A percentile compares a stretch with the other conserved stretches of the same genome.
Conservation (phyloP, 2,329 filamentous ascomycete species). For the Pseudogymnoascus sp. region DNA sequence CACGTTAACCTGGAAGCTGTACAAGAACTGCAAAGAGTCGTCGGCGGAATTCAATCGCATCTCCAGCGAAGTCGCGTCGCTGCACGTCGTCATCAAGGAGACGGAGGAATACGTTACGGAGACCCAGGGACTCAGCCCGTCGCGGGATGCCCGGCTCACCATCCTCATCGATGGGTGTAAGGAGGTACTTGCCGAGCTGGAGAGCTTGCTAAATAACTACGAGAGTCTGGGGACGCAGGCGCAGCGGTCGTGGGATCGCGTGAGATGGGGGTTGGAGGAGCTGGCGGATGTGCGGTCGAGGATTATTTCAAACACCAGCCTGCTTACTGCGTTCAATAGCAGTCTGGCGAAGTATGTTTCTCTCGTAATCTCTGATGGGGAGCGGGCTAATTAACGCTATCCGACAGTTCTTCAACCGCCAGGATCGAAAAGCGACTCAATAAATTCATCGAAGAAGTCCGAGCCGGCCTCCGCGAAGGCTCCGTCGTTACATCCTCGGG, state of each 20-base stretch:
- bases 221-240: slow-evolving; percentile 24
- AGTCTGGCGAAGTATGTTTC: slow-evolving; percentile 21
- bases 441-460: slow-evolving; percentile 25
- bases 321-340: slow-evolving; percentile 24
- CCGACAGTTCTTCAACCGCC: slow-evolving; percentile 21
- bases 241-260: slow-evolving; percentile 25
- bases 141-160: slow-evolving; percentile 17
- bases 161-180: slow-evolving; percentile 20
- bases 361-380: background rate
- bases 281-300: slow-evolving; percentile 23
- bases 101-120: slow-evolving; percentile 23
- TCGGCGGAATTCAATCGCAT: slow-evolving; percentile 23
- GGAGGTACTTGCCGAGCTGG: slow-evolving; percentile 21
- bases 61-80: slow-evolving; percentile 23
- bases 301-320: slow-evolving; percentile 22
- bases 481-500: slow-evolving; percentile 21
- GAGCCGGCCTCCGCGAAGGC: slow-evolving; percentile 22
- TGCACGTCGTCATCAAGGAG: slow-evolving; percentile 25
- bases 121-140: slow-evolving; percentile 17
- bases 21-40: slow-evolving; percentile 25
- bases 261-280: slow-evolving; percentile 24
- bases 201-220: slow-evolving; percentile 21
- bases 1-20: slow-evolving; percentile 20
- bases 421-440: slow-evolving; percentile 22
- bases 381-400: slow-evolving; percentile 8